Evolutionary conservation across 31 red algal species (phyloP).

Genomic region (Porphyra umbilicalis): DNA sequence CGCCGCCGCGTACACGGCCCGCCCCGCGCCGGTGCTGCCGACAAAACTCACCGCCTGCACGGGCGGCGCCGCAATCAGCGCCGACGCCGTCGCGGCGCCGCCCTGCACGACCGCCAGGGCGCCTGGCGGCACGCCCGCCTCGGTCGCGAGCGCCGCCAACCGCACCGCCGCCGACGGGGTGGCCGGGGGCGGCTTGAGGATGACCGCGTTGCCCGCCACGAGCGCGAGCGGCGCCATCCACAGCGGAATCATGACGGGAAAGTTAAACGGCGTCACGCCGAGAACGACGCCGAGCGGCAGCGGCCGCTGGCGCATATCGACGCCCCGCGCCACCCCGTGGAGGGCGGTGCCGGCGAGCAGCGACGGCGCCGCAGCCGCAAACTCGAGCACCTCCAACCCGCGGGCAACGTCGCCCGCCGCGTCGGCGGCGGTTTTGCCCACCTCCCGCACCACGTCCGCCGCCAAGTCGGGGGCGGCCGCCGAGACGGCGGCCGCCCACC

Average conservation of each 20-base stretch:
- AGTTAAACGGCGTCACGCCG: constrained; percentile 80
- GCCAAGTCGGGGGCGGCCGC: background rate
- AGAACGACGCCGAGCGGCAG: constrained; percentile 58
- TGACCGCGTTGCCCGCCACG: constrained; percentile 63
- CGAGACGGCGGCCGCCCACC: background rate
- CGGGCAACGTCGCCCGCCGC: constrained; percentile 24
- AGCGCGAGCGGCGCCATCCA: constrained; percentile 35
- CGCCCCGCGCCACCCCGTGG: background rate
- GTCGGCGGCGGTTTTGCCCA: constrained; percentile 33
- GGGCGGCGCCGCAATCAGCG: constrained; percentile 28
- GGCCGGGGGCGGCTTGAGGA: constrained; percentile 57
- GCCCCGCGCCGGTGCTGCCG: constrained; percentile 8
- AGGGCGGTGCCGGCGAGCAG: constrained; percentile 6
- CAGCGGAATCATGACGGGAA: constrained; percentile 64
- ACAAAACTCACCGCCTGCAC: constrained; percentile 53
- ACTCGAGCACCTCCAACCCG: constrained; percentile 36
- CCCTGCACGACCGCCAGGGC: constrained; percentile 51
- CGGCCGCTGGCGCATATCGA: constrained; percentile 17
- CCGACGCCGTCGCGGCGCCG: constrained; percentile 32
- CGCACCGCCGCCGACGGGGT: constrained; percentile 39
- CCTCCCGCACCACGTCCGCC: constrained; percentile 4
- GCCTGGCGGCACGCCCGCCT: constrained; percentile 57
- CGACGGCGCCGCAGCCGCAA: constrained; percentile 5
- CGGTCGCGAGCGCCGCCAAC: constrained; percentile 45
- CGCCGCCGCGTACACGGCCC: constrained; percentile 12